Conservation (phyloP, 2,329 filamentous ascomycete species). For the Stachybotrys elegans region DNA sequence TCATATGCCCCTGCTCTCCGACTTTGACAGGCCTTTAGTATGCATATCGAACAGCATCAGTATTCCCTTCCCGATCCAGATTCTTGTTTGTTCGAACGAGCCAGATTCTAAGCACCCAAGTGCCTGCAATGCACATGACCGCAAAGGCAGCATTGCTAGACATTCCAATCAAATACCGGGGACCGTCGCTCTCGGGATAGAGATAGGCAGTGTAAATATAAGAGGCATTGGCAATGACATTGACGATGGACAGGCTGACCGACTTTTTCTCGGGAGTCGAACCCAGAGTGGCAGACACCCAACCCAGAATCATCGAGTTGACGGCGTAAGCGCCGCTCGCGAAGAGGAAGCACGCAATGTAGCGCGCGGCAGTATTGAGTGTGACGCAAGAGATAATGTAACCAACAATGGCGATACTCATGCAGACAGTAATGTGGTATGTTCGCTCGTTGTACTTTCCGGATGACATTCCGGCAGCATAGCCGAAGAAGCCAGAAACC, state of each 20-base stretch:
- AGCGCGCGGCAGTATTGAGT: conserved; percentile 23
- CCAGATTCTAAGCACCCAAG: conserved; percentile 19
- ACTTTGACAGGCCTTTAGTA: conserved; percentile 15
- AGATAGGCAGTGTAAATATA: conserved; percentile 43
- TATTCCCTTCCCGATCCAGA: conserved; percentile 13
- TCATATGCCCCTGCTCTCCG: too few relatives aligned
- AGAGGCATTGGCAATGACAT: conserved; percentile 35
- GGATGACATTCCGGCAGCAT: conserved; percentile 35
- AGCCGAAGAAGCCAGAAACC: conserved; percentile 34
- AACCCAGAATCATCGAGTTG: conserved; percentile 37
- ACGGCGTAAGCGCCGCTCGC: conserved; percentile 30
- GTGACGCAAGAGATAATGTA: conserved; percentile 28
- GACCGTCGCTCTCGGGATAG: conserved; percentile 33
- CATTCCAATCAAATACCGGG: conserved; percentile 36
- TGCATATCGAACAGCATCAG: conserved; percentile 10
- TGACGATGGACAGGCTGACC: conserved; percentile 35
- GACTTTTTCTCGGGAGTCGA: conserved; percentile 41
- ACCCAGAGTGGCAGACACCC: conserved; percentile 34
- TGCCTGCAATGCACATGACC: conserved; percentile 16
- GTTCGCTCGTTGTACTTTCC: conserved; percentile 37
- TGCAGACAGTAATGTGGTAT: conserved; percentile 25
- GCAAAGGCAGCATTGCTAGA: conserved; percentile 19
- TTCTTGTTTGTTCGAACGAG: conserved; percentile 18
- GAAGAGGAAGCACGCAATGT: conserved; percentile 29
- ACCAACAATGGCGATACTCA: conserved; percentile 31